Conservation (phyloP, 192 early-diverging fungal genomes). For the Pilaira anomala region DNA sequence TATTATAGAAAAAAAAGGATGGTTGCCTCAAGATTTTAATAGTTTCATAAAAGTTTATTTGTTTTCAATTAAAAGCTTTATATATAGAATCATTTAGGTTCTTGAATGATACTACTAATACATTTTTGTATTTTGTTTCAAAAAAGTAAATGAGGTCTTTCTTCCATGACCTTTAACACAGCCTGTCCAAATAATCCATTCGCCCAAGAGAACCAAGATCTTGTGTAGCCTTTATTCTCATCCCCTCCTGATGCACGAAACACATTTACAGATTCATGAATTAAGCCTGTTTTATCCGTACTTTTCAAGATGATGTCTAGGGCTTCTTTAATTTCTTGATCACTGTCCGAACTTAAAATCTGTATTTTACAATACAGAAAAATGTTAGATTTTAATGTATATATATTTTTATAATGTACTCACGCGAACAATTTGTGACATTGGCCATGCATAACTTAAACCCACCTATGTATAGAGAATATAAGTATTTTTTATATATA, state of each 20-base stretch:
- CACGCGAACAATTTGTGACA: conserved; percentile 34
- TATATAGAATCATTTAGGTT: no score
- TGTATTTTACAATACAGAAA: conserved; percentile 38
- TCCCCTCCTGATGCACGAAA: not conserved
- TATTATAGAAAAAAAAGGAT: no score
- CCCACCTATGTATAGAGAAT: conserved; percentile 17
- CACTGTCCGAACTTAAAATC: conserved; percentile 47
- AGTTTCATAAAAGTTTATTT: no score
- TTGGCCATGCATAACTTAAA: conserved; percentile 31
- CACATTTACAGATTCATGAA: conserved; percentile 63
- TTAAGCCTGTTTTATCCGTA: conserved; percentile 53
- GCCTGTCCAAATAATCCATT: conserved; percentile 54
- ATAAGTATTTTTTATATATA: not conserved
- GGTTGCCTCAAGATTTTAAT: no score
- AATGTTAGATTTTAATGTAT: not conserved
- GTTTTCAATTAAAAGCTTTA: no score
- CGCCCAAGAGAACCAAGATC: conserved; percentile 61
- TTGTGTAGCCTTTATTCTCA: conserved; percentile 26
- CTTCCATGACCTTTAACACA: conserved; percentile 24
- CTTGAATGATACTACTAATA: no score
- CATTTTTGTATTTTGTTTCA: no score
- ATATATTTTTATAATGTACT: not conserved
- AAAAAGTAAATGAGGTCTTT: conserved; percentile 19
- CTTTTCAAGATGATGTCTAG: conserved; percentile 47
- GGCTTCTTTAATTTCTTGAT: conserved; percentile 50